phyloP scores from a whole-genome alignment of 2,329 filamentous ascomycete genomes.

The Penicillium hordei region DNA sequence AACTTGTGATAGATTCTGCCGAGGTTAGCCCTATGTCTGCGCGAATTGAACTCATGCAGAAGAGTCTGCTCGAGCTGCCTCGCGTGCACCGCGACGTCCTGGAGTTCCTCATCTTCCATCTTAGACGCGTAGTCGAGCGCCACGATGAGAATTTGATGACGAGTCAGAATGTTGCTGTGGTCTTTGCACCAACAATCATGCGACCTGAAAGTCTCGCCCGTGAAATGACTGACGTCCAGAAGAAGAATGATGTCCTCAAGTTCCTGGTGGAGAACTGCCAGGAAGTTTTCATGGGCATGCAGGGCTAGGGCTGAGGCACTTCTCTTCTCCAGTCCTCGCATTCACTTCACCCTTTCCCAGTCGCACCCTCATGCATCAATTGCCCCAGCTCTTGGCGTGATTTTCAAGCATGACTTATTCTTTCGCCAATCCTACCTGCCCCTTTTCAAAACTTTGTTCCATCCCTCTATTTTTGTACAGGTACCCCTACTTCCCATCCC shows the following conservation, averaged over 20 bases:
- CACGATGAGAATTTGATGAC: conserved; percentile 94
- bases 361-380: not conserved
- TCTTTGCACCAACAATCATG: conserved; percentile 98
- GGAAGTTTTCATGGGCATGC: conserved; percentile 65
- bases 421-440: not conserved
- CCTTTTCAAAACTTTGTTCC: not conserved
- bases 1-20: conserved; percentile 70
- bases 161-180: conserved; percentile 90
- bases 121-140: conserved; percentile 78
- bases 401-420: not conserved
- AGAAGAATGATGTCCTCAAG: conserved; percentile 88
- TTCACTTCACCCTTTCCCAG: not conserved
- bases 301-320: conserved; percentile 20
- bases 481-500: conserved; percentile 4
- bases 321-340: not conserved
- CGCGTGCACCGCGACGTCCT: conserved; percentile 82
- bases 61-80: conserved; percentile 75
- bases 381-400: not conserved
- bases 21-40: conserved; percentile 65
- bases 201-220: conserved; percentile 82
- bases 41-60: conserved; percentile 69
- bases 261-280: conserved; percentile 90
- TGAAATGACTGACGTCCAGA: conserved; percentile 94
- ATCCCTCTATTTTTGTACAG: conserved; percentile 4
- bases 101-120: conserved; percentile 91